Conservation (phyloP, 2,329 filamentous ascomycete genomes). For the Trichophyton schoenleinii region DNA sequence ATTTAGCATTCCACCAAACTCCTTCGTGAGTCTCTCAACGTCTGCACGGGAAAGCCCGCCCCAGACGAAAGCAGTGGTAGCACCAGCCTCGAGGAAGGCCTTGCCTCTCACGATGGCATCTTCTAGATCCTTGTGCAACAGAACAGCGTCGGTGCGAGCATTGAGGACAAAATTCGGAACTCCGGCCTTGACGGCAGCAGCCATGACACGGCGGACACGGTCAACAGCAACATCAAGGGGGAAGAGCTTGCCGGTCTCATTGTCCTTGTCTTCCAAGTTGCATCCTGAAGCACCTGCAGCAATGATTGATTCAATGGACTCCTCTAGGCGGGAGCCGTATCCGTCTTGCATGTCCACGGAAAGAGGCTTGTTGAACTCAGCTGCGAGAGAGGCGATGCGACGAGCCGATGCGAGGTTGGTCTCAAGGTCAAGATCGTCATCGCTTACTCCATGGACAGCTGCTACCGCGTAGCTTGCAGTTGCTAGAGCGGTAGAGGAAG, state of each 20-base stretch:
- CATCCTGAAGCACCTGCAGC: conserved; percentile 42
- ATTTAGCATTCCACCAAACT: conserved; percentile 39
- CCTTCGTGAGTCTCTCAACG: conserved; percentile 36
- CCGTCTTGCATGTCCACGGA: conserved; percentile 51
- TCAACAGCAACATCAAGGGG: conserved; percentile 36
- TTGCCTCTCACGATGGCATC: conserved; percentile 44
- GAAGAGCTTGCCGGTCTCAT: conserved; percentile 25
- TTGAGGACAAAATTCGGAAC: conserved; percentile 46
- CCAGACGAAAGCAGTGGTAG: conserved; percentile 50
- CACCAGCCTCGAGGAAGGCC: conserved; percentile 47
- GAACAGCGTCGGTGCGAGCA: conserved; percentile 44
- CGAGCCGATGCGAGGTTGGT: conserved; percentile 40
- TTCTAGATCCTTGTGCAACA: conserved; percentile 31
- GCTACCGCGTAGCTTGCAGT: conserved; percentile 43
- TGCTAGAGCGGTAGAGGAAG: conserved; percentile 32
- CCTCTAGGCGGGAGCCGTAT: conserved; percentile 38
- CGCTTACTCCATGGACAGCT: conserved; percentile 32
- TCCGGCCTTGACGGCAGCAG: conserved; percentile 28
- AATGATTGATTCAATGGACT: conserved; percentile 37
- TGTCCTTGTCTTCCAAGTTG: conserved; percentile 47
- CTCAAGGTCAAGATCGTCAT: conserved; percentile 39
- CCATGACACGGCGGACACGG: conserved; percentile 30
- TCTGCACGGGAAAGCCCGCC: conserved; percentile 40
- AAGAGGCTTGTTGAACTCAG: conserved; percentile 35
- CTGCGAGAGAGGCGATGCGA: conserved; percentile 34